A percentile compares a stretch with the other conserved stretches of the same genome.
phyloP scores from a whole-genome alignment of 495 filamentous ascomycete species.

The Cladorrhinum samala region DNA sequence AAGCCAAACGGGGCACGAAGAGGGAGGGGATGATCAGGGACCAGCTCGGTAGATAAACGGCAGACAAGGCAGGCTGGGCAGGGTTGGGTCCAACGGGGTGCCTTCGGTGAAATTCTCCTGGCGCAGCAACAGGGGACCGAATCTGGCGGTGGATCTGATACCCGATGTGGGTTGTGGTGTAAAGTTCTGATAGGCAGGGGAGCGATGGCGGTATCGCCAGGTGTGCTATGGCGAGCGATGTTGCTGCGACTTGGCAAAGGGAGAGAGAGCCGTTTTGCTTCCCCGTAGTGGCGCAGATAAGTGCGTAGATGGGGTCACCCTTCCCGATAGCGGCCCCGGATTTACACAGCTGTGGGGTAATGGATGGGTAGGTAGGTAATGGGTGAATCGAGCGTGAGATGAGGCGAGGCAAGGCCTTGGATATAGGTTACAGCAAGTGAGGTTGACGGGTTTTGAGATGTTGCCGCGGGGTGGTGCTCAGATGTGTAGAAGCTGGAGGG shows the following conservation, averaged over 20 bases:
- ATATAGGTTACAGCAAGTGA: no score
- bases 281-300: slow-evolving; percentile 29
- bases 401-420: no score
- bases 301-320: neutral
- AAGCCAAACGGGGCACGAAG: slow-evolving; percentile 15
- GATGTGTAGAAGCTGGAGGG: no score
- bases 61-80: slow-evolving; percentile 10
- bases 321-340: slow-evolving; percentile 12
- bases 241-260: slow-evolving; percentile 10
- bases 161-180: slow-evolving; percentile 10
- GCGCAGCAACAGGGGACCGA: slow-evolving; percentile 17
- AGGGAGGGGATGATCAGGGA: slow-evolving; percentile 15
- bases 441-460: no score
- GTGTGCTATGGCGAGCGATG: slow-evolving; percentile 13
- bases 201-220: slow-evolving; percentile 18
- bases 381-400: neutral
- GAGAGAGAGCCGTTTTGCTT: slow-evolving; percentile 18
- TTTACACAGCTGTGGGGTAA: neutral
- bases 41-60: slow-evolving; percentile 26
- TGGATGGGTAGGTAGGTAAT: no score
- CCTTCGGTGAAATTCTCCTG: slow-evolving; percentile 24
- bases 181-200: slow-evolving; percentile 25
- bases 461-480: no score
- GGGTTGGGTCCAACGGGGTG: slow-evolving; percentile 13
- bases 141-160: slow-evolving; percentile 28